Evolutionary conservation across 129 eudicot species (phyloP).

Genomic region (Mikania micrantha): DNA sequence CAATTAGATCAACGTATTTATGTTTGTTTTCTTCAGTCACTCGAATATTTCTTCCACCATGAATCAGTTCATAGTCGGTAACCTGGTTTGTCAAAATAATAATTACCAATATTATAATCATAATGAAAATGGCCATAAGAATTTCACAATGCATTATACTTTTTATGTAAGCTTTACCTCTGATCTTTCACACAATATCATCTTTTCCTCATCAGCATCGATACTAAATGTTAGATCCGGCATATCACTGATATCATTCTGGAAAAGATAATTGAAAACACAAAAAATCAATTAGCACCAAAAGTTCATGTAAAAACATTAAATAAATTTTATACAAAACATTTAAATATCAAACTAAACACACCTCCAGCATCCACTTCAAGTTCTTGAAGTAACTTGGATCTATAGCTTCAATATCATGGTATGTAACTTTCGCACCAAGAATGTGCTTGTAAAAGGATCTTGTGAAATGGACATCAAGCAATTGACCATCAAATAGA

Average conservation of each 20-base stretch:
- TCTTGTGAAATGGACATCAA: constrained; percentile 96
- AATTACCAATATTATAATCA: background rate
- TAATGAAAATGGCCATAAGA: background rate
- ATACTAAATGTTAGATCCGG: constrained; percentile 90
- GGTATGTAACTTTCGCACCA: constrained; percentile 95
- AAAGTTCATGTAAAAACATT: background rate
- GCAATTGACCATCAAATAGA: constrained; percentile 88
- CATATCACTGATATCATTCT: constrained; percentile 94
- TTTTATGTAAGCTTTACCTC: constrained; percentile 45
- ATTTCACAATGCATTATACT: no score
- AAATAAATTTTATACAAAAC: background rate
- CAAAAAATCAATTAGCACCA: constrained; percentile 3
- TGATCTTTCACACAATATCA: constrained; percentile 68
- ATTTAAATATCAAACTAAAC: constrained; percentile 1
- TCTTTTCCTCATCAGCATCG: constrained; percentile 98
- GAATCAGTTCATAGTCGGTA: constrained; percentile 87
- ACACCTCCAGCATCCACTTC: constrained; percentile 98
- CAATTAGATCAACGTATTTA: constrained; percentile 90
- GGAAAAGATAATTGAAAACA: constrained; percentile 19
- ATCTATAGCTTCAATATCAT: constrained; percentile 98
- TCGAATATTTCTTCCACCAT: constrained; percentile 92
- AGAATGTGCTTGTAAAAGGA: constrained; percentile 98
- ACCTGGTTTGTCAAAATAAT: constrained; percentile 44
- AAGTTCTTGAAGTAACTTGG: constrained; percentile 94
- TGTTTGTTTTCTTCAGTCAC: constrained; percentile 97